These are phyloP conservation scores for Apiospora phragmitis DNA, from an alignment of 2,329 filamentous ascomycete species.

Conservation along the genomic window DNA sequence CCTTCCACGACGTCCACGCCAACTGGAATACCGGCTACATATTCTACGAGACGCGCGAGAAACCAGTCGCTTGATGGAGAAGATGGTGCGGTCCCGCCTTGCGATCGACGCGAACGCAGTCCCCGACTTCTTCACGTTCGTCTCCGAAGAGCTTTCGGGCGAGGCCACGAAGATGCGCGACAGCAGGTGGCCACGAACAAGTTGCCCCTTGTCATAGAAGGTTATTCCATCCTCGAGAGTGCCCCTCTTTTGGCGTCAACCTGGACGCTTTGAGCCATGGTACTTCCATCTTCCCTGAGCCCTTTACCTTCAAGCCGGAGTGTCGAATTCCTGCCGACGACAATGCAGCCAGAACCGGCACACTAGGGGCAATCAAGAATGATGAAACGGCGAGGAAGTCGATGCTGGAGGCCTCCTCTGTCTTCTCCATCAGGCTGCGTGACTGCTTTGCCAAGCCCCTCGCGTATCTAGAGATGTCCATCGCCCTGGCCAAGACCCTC, in stretches of 20 bases:
- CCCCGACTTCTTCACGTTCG: conserved; percentile 21
- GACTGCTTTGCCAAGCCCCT: neutral
- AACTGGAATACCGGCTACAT: conserved; percentile 22
- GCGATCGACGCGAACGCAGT: conserved; percentile 25
- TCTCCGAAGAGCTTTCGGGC: conserved; percentile 22
- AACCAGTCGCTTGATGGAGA: conserved; percentile 12
- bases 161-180: conserved; percentile 20
- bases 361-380: neutral
- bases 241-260: neutral
- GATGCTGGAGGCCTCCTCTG: neutral
- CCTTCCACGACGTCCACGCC: conserved; percentile 27
- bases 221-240: neutral
- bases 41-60: conserved; percentile 14
- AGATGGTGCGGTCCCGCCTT: conserved; percentile 10
- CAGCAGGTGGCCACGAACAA: neutral
- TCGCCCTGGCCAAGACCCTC: neutral
- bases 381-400: neutral
- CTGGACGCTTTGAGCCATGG: neutral
- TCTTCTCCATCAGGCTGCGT: neutral
- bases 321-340: neutral
- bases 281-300: neutral
- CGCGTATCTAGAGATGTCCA: neutral
- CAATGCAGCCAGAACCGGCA: no score
- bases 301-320: neutral
- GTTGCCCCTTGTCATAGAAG: conserved; percentile 14